Evolutionary conservation across 345 rosid species (phyloP).

Genomic region (Lumnitzera littorea): DNA sequence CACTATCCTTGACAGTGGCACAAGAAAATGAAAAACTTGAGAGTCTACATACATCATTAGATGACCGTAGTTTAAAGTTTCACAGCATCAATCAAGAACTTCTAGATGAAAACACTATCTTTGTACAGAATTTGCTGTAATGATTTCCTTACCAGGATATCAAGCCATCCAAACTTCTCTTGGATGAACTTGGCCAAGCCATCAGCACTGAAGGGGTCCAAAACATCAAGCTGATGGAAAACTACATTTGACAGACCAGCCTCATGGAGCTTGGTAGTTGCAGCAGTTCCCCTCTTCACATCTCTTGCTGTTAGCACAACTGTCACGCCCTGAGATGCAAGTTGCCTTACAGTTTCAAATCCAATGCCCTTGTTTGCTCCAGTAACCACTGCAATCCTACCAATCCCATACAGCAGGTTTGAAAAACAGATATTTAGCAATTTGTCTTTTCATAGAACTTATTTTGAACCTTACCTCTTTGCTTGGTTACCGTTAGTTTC

Average conservation of each 20-base stretch:
- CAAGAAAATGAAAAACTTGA: too few relatives aligned
- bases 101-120: too few relatives aligned
- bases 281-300: conserved; percentile 32
- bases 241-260: conserved; percentile 28
- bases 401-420: not conserved
- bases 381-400: conserved; percentile 38
- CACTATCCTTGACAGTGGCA: too few relatives aligned
- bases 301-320: conserved; percentile 43
- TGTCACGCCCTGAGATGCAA: conserved; percentile 30
- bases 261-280: conserved; percentile 21
- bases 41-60: too few relatives aligned
- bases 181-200: conserved; percentile 25
- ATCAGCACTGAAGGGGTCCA: conserved; percentile 25
- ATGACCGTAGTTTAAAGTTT: not conserved
- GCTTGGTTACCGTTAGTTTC: too few relatives aligned
- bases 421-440: too few relatives aligned
- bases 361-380: conserved; percentile 54
- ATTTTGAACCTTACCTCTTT: too few relatives aligned
- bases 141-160: conserved; percentile 24
- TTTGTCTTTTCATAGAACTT: too few relatives aligned
- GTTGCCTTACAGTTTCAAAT: conserved; percentile 36
- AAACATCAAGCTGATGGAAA: conserved; percentile 49
- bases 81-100: too few relatives aligned
- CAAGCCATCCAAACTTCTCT: conserved; percentile 34
- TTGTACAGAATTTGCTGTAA: not conserved